These are phyloP conservation scores for Carex myosuroides DNA, from an alignment of 176 grass and related monocot species.

Conservation along the genomic window DNA sequence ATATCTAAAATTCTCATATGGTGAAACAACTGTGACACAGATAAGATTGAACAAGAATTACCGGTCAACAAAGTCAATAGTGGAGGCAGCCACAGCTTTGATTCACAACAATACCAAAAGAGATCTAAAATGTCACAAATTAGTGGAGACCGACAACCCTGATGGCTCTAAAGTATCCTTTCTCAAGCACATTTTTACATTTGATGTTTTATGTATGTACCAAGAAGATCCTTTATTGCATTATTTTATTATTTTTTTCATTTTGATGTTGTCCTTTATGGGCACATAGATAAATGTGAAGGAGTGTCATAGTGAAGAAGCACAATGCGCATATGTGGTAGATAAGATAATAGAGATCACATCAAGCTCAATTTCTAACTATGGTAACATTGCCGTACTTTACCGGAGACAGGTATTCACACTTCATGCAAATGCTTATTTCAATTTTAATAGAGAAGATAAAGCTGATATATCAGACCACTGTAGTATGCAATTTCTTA, in stretches of 20 bases:
- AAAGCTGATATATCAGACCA: neutral
- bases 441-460: neutral
- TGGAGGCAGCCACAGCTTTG: conserved; percentile 86
- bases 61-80: conserved; percentile 71
- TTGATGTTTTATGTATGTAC: neutral
- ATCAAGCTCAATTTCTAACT: conserved; percentile 45
- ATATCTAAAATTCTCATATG: neutral
- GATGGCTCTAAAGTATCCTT: conserved; percentile 67
- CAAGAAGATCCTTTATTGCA: neutral
- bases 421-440: neutral
- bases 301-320: conserved; percentile 87
- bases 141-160: conserved; percentile 80
- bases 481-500: neutral
- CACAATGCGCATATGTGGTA: conserved; percentile 88
- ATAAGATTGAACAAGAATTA: conserved; percentile 93
- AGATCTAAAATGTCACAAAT: conserved; percentile 33
- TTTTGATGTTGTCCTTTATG: conserved; percentile 1
- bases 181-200: conserved; percentile 5
- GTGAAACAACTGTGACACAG: conserved; percentile 31
- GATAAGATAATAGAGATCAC: conserved; percentile 93
- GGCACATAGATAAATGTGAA: conserved; percentile 64
- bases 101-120: conserved; percentile 79
- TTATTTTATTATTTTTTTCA: neutral
- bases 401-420: conserved; percentile 78
- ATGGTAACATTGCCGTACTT: conserved; percentile 71